Conservation (phyloP, 768 basidiomycete genomes). For the Russula griseocarnosa region DNA sequence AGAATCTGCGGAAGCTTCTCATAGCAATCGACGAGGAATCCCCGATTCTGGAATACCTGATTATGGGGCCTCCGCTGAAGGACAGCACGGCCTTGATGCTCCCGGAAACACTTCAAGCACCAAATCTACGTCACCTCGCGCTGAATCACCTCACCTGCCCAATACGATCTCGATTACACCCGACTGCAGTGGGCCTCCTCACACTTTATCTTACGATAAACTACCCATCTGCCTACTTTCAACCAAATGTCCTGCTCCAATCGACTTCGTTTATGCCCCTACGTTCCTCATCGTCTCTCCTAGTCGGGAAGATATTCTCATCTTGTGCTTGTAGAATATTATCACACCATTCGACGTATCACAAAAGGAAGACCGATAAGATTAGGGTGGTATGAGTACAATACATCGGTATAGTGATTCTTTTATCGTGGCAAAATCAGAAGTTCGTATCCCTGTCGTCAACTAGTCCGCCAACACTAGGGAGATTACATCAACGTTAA, state of each 20-base stretch:
- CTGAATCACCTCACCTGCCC: background rate
- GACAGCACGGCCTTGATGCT: background rate
- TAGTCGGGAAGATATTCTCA: too few relatives aligned
- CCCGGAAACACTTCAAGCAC: background rate
- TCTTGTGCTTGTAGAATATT: too few relatives aligned
- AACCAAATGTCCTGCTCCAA: background rate
- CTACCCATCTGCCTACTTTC: background rate
- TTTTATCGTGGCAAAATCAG: too few relatives aligned
- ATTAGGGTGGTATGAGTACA: too few relatives aligned
- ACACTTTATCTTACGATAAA: background rate
- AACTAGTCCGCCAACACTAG: too few relatives aligned
- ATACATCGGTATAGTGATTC: too few relatives aligned
- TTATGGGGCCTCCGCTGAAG: rapidly evolving
- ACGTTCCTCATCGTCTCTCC: too few relatives aligned
- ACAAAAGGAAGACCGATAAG: too few relatives aligned
- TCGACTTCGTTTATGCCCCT: too few relatives aligned
- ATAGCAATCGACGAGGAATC: background rate
- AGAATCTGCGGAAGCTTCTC: background rate
- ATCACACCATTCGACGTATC: too few relatives aligned
- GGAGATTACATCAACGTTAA: too few relatives aligned
- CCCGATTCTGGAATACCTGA: background rate
- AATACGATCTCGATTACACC: background rate
- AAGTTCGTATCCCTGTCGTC: too few relatives aligned
- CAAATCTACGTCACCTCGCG: background rate
- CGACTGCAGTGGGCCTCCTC: background rate